These are phyloP conservation scores for Hemileccinum rubropunctum DNA, from an alignment of 768 basidiomycete species.

Conservation along the genomic window DNA sequence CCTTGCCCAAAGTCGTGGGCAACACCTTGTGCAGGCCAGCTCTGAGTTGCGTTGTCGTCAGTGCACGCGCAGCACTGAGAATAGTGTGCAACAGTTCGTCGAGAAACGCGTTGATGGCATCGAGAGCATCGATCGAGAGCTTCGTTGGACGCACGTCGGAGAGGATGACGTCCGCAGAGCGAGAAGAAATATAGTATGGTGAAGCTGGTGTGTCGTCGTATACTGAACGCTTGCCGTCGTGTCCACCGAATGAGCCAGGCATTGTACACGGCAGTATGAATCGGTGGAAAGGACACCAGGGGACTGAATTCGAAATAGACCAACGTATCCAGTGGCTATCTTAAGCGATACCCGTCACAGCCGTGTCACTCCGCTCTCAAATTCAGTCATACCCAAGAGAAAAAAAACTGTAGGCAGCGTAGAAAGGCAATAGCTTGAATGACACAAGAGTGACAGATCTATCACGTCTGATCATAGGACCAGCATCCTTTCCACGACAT, in stretches of 20 bases:
- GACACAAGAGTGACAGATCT: too few relatives aligned
- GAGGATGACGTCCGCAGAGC: constrained; percentile 87
- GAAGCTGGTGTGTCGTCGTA: constrained; percentile 32
- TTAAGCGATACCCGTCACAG: constrained; percentile 20
- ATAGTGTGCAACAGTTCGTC: constrained; percentile 83
- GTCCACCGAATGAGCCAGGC: constrained; percentile 45
- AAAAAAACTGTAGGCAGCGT: too few relatives aligned
- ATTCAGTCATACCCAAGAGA: neutral
- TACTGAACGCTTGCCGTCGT: constrained; percentile 14
- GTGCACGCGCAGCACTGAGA: constrained; percentile 61
- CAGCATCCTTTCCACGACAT: constrained; percentile 22
- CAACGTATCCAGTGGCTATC: constrained; percentile 11
- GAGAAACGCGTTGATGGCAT: constrained; percentile 73
- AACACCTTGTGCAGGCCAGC: constrained; percentile 67
- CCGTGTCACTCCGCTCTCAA: constrained; percentile 7
- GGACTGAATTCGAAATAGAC: constrained; percentile 4
- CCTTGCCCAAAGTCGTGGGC: constrained; percentile 83
- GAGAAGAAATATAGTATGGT: constrained; percentile 75
- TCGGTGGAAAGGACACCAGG: constrained; percentile 9
- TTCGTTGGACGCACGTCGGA: constrained; percentile 92
- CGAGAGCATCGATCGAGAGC: constrained; percentile 75
- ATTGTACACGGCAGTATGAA: constrained; percentile 30
- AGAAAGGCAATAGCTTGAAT: too few relatives aligned
- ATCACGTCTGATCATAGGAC: neutral
- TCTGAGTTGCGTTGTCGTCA: constrained; percentile 73